Evolutionary conservation across 805 yeast species (phyloP).

Genomic region (Saccharomycopsis guyanensis): DNA sequence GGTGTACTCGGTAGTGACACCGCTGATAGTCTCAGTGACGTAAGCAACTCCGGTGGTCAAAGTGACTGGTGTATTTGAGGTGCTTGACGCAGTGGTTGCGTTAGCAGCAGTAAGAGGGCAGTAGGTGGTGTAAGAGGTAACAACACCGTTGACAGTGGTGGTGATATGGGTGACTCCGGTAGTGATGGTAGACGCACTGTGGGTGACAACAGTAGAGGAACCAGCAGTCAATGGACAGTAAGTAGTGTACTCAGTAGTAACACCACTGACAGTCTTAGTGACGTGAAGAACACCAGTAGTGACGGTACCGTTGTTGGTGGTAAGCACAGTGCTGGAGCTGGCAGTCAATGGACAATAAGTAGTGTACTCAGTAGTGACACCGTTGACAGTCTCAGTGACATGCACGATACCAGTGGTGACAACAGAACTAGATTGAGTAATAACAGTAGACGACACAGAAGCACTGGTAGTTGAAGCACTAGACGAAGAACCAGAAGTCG

Average conservation of each 20-base stretch:
- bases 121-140: conserved; percentile 7
- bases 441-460: neutral
- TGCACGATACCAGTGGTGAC: no score
- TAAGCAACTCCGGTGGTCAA: conserved; percentile 21
- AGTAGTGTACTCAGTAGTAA: conserved; percentile 12
- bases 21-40: conserved; percentile 17
- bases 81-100: neutral
- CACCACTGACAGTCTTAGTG: neutral
- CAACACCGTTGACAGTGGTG: conserved; percentile 5
- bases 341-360: conserved; percentile 13
- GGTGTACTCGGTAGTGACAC: conserved; percentile 17
- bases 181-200: conserved; percentile 4
- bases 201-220: conserved; percentile 15
- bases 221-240: conserved; percentile 14
- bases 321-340: neutral
- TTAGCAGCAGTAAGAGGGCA: conserved; percentile 2
- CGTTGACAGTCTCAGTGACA: no score
- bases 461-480: neutral
- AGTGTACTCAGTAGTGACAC: neutral
- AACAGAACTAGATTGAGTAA: neutral
- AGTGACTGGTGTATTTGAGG: neutral
- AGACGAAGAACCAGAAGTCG: conserved; percentile 16
- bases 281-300: neutral
- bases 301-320: neutral
- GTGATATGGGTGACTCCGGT: neutral